Base-by-base conservation (phyloP, 1,284 basidiomycete species). In the Tilletiopsis washingtonensis region DNA sequence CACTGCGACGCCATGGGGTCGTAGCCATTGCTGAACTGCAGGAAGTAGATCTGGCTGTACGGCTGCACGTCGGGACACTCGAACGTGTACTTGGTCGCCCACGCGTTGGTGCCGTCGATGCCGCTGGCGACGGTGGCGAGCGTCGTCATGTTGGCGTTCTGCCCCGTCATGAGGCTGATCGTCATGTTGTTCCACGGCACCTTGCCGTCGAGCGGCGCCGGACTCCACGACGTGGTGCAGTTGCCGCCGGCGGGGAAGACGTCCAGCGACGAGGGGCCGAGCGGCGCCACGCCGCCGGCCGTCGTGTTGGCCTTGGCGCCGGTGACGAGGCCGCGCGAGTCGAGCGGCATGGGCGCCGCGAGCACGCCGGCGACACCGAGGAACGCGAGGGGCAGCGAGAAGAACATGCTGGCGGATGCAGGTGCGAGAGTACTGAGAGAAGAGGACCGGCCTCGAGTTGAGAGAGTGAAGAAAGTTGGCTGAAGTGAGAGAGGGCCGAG, bases 1-100 rank as follows among this genome's bases (percentile, higher is more conserved):
- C 88, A 91, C 19, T 77, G 76, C 32, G 32, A 12, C 40, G 77
- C 77, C 58, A 76, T 74, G 20, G 56, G 38, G 12, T 49, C 61
- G 45, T 54, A 38, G 15, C 27, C 44, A 51, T 67, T 54, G 20
- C 58, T 60, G 62, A 70, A 71, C 51, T 74, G 67, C 59, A 27
- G 17, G 19, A 27, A 21, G 27, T 27, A 54, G 49, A 68, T 62
- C 41, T 39, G 51, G 38, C 61, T 55, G 52, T 60, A 61, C 34
- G 82, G 81, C 15, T 75, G 76, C 20, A 90, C 86, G 78, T 84
- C 66, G 7, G 86, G 88, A 73, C 87, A 89, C 17, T 79, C 67
- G 67, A 79, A 86, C 29, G 74, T 71, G 68, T 79, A 82, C 3
- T 73, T 74, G 14, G 69, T 75, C 34, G 75, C 72, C 21, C 53